Percentiles rank a stretch among this genome's conserved stretches.
Evolutionary conservation across 2,329 filamentous ascomycete genomes (phyloP).

Genomic region (Beauveria sp.): DNA sequence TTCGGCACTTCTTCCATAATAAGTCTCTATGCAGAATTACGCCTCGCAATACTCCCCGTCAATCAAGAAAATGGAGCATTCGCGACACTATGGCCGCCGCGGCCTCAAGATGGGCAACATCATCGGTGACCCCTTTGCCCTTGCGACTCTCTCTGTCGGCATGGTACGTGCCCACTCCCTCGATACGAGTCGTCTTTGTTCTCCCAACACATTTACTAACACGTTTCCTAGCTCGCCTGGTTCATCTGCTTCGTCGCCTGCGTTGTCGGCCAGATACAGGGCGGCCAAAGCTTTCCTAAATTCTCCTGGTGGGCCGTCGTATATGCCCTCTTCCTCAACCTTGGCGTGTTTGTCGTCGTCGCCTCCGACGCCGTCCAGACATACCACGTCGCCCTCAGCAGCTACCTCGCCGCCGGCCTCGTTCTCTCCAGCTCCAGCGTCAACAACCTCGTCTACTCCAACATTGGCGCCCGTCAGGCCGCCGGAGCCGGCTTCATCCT

Average conservation of each 20-base stretch:
- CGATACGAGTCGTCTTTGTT: background rate
- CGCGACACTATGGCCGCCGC: slow-evolving; percentile 47
- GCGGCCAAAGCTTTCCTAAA: slow-evolving; percentile 54
- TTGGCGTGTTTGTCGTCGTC: slow-evolving; percentile 73
- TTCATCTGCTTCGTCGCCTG: slow-evolving; percentile 84
- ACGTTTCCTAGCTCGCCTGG: slow-evolving; percentile 70
- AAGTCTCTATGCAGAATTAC: slow-evolving; percentile 61
- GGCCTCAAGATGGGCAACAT: slow-evolving; percentile 80
- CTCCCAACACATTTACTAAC: slow-evolving; percentile 15
- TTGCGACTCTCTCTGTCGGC: slow-evolving; percentile 88
- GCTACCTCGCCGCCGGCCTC: slow-evolving; percentile 75
- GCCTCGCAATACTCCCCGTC: slow-evolving; percentile 66
- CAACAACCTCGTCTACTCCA: slow-evolving; percentile 76
- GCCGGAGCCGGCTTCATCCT: slow-evolving; percentile 90
- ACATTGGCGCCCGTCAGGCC: slow-evolving; percentile 68
- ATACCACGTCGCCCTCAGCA: slow-evolving; percentile 87
- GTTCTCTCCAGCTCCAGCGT: slow-evolving; percentile 81
- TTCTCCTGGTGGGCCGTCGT: slow-evolving; percentile 90
- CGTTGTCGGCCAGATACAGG: slow-evolving; percentile 59
- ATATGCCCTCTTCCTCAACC: slow-evolving; percentile 77
- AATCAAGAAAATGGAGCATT: slow-evolving; percentile 72
- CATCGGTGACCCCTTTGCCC: slow-evolving; percentile 89
- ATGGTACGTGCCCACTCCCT: slow-evolving; percentile 53
- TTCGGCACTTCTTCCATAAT: background rate
- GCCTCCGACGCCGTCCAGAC: slow-evolving; percentile 77